These are phyloP conservation scores for Dendrocalamus sinicus DNA, from an alignment of 176 grass and related monocot species.

Conservation along the genomic window DNA sequence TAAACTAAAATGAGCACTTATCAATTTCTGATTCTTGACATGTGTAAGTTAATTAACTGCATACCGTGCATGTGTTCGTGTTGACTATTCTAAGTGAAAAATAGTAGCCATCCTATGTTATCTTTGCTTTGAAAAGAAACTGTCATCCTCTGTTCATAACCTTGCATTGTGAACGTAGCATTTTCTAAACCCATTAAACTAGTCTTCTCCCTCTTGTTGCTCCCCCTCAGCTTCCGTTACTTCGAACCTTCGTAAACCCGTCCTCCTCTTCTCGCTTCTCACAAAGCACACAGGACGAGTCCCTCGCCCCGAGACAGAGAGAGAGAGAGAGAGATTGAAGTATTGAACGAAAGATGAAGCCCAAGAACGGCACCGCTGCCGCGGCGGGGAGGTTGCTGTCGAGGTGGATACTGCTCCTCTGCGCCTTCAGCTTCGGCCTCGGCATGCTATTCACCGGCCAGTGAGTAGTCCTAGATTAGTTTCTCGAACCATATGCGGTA, in stretches of 20 bases:
- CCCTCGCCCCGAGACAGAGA: background rate
- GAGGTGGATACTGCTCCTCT: conserved; percentile 64
- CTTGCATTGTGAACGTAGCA: conserved; percentile 43
- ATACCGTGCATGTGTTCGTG: background rate
- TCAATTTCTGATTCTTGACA: background rate
- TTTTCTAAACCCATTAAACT: conserved; percentile 46
- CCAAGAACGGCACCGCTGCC: conserved; percentile 46
- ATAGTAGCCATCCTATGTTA: background rate
- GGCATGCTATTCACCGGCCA: conserved; percentile 75
- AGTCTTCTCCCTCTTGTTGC: conserved; percentile 34
- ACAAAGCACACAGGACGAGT: conserved; percentile 3
- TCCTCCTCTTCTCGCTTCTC: conserved; percentile 4
- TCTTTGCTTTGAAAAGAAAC: background rate
- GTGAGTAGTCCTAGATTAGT: conserved; percentile 53
- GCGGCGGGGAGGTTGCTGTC: conserved; percentile 56
- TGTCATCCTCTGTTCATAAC: conserved; percentile 25
- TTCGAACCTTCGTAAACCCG: conserved; percentile 55
- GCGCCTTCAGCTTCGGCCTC: conserved; percentile 65
- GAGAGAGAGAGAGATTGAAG: background rate
- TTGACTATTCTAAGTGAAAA: background rate
- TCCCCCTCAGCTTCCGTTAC: conserved; percentile 61
- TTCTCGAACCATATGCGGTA: conserved; percentile 12
- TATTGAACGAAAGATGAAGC: conserved; percentile 55
- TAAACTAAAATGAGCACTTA: too few species aligned
- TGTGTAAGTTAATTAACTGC: background rate